A percentile compares a stretch with the other conserved stretches of the same genome.
phyloP scores from a whole-genome alignment of 805 yeast genomes.

The Candida oleophila region DNA sequence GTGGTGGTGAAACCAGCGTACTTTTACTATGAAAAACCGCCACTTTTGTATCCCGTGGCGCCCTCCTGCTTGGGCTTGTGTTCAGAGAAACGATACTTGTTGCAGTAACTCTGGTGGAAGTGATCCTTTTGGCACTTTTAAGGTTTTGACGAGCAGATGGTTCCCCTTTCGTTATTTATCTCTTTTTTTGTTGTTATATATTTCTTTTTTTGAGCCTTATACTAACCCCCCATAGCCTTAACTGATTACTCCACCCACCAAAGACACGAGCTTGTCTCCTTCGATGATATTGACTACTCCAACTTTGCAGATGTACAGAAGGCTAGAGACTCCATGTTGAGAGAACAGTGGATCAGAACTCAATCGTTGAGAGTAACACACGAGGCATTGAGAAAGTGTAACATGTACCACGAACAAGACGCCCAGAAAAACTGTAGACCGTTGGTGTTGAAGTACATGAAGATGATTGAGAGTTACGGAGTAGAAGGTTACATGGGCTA shows the following conservation, averaged over 20 bases:
- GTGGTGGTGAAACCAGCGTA: neutral
- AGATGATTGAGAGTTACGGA: constrained; percentile 68
- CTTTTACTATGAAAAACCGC: neutral
- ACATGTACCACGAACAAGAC: constrained; percentile 52
- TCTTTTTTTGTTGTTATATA: too few species aligned
- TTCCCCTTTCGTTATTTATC: neutral
- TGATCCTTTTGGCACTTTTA: too few species aligned
- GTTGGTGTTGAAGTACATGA: constrained; percentile 72
- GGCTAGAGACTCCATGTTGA: constrained; percentile 75
- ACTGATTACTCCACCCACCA: constrained; percentile 41
- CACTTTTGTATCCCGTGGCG: neutral
- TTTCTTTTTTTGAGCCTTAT: neutral
- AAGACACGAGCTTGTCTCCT: constrained; percentile 73
- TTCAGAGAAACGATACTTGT: neutral
- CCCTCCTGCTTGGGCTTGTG: neutral
- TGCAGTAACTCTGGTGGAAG: too few species aligned
- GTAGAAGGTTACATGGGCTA: constrained; percentile 78
- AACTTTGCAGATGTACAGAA: constrained; percentile 58
- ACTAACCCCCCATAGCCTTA: constrained; percentile 17
- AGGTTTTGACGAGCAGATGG: too few species aligned
- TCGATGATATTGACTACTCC: constrained; percentile 78
- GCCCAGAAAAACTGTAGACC: constrained; percentile 75
- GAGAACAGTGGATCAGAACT: constrained; percentile 77
- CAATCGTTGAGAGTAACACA: constrained; percentile 67
- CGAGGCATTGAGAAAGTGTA: constrained; percentile 75